phyloP scores from a whole-genome alignment of 169 alveolate species.

The Plasmodium adleri region DNA sequence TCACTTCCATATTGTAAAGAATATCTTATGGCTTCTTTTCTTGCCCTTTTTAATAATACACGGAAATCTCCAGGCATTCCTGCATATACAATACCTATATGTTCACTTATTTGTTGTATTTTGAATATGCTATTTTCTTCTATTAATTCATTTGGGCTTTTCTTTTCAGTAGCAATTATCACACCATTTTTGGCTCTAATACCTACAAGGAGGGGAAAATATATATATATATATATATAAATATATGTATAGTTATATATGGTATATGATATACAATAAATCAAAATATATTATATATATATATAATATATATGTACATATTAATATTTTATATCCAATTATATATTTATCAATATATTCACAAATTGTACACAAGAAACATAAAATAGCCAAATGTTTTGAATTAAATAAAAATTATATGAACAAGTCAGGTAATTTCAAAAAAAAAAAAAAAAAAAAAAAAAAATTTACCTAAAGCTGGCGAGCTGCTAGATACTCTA shows the following conservation, averaged over 20 bases:
- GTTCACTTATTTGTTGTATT: constrained; percentile 92
- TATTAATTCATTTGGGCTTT: constrained; percentile 91
- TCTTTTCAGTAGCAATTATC: constrained; percentile 96
- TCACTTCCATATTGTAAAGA: constrained; percentile 94
- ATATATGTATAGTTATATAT: not conserved
- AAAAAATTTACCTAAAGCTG: constrained; percentile 90
- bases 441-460: not conserved
- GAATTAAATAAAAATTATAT: no score
- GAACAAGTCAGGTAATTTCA: not conserved
- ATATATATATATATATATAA: not conserved
- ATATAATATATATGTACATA: no score
- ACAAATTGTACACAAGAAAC: no score
- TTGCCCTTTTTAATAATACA: constrained; percentile 90
- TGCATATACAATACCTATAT: constrained; percentile 95
- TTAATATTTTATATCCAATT: no score
- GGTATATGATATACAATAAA: no score
- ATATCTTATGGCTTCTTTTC: constrained; percentile 93
- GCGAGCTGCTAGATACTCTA: constrained; percentile 97
- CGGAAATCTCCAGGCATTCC: constrained; percentile 99
- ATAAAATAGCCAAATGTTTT: not conserved
- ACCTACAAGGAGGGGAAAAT: constrained; percentile 77
- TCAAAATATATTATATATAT: no score
- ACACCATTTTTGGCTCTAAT: constrained; percentile 97
- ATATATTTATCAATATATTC: no score
- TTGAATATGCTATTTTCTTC: constrained; percentile 95